A percentile compares a stretch with the other conserved stretches of the same genome.
phyloP scores from a whole-genome alignment of 1,139 yeast genomes.

The Kodamaea arcana region DNA sequence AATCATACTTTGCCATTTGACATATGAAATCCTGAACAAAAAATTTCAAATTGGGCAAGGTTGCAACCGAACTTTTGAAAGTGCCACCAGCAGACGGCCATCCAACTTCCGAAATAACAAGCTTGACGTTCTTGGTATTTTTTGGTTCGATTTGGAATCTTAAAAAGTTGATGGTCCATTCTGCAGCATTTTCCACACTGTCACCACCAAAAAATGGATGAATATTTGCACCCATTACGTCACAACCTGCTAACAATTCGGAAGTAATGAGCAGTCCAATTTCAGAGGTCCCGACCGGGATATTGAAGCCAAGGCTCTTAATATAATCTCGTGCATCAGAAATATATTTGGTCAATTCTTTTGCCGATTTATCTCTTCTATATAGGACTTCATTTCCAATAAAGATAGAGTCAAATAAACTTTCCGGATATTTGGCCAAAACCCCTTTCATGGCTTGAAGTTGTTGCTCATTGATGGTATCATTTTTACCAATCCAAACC shows the following conservation, averaged over 20 bases:
- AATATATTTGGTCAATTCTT: constrained; percentile 40
- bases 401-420: constrained; percentile 46
- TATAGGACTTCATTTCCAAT: constrained; percentile 65
- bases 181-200: constrained; percentile 41
- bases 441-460: constrained; percentile 40
- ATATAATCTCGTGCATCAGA: constrained; percentile 37
- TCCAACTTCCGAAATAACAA: constrained; percentile 60
- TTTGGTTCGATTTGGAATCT: constrained; percentile 37
- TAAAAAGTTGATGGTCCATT: constrained; percentile 53
- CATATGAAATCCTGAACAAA: constrained; percentile 56
- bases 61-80: constrained; percentile 45
- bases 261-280: constrained; percentile 43
- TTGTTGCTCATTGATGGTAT: constrained; percentile 38
- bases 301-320: constrained; percentile 25
- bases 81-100: constrained; percentile 76
- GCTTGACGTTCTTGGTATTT: constrained; percentile 18
- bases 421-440: constrained; percentile 41
- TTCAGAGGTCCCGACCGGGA: constrained; percentile 57
- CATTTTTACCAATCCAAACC: constrained; percentile 54
- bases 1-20: constrained; percentile 27
- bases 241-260: constrained; percentile 38
- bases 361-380: constrained; percentile 43
- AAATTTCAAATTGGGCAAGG: constrained; percentile 36
- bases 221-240: constrained; percentile 59
- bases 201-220: constrained; percentile 71